phyloP scores from a whole-genome alignment of 2,329 filamentous ascomycete species.

The Aspergillus ustus region DNA sequence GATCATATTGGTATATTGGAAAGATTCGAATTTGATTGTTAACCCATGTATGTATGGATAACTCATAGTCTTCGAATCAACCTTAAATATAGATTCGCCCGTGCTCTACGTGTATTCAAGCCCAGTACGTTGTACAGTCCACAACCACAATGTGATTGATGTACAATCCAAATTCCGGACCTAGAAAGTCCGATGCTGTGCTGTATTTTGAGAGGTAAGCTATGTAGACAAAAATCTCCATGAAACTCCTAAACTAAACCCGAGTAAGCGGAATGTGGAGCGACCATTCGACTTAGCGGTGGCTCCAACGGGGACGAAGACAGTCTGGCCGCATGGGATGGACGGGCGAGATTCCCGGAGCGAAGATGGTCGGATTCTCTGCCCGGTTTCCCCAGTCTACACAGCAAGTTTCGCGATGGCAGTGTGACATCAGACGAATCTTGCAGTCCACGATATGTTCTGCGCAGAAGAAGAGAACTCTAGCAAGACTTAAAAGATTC shows the following conservation, averaged over 20 bases:
- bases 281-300: slow-evolving; percentile 4
- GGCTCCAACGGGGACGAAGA: neutral
- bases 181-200: neutral
- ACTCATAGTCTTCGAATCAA: neutral
- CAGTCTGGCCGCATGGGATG: slow-evolving; percentile 8
- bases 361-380: neutral
- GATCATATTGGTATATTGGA: neutral
- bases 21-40: slow-evolving; percentile 10
- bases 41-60: slow-evolving; percentile 6
- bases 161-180: neutral
- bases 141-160: neutral
- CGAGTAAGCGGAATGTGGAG: slow-evolving; percentile 11
- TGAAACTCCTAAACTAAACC: slow-evolving; percentile 16
- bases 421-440: neutral
- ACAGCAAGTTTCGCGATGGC: neutral
- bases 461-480: neutral
- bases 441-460: neutral
- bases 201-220: neutral
- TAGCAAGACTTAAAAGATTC: neutral
- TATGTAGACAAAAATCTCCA: neutral
- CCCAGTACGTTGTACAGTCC: too few species aligned
- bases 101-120: too few species aligned
- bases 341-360: neutral
- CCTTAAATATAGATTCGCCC: neutral
- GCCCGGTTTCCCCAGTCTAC: neutral